Percentiles rank a stretch among this genome's conserved stretches.
Conservation (phyloP, 805 yeast genomes). For the Torulaspora maleeae region DNA sequence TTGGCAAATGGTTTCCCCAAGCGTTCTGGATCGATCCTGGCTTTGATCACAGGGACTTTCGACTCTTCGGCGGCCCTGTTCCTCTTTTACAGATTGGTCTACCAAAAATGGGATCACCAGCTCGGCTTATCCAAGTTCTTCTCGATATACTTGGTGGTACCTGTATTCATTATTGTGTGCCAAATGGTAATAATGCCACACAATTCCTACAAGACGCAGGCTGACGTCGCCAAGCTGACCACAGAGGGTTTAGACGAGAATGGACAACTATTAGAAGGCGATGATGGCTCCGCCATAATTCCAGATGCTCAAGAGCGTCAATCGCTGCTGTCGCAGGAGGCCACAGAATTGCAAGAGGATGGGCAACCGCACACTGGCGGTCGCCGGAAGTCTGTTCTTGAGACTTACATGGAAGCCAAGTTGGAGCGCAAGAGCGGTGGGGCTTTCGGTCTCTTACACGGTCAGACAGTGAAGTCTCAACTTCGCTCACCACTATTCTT, state of each 20-base stretch:
- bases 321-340: conserved; percentile 26
- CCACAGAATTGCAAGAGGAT: conserved; percentile 6
- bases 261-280: conserved; percentile 45
- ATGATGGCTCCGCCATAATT: conserved; percentile 41
- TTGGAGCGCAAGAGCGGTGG: conserved; percentile 52
- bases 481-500: conserved; percentile 63
- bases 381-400: conserved; percentile 55
- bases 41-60: conserved; percentile 87
- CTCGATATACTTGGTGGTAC: conserved; percentile 62
- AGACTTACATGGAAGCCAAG: conserved; percentile 58
- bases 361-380: conserved; percentile 1
- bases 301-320: conserved; percentile 41
- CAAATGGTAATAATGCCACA: conserved; percentile 78
- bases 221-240: conserved; percentile 59
- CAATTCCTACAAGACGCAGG: conserved; percentile 67
- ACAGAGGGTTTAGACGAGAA: conserved; percentile 72
- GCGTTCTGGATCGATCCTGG: conserved; percentile 74
- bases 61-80: conserved; percentile 91
- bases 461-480: conserved; percentile 46
- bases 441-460: conserved; percentile 76
- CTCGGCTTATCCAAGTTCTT: conserved; percentile 55
- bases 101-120: conserved; percentile 38
- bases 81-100: conserved; percentile 62
- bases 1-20: conserved; percentile 82
- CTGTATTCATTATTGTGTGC: conserved; percentile 67